Base-by-base conservation (phyloP, 331 rosid species). In the Rhamnella rubrinervis region DNA sequence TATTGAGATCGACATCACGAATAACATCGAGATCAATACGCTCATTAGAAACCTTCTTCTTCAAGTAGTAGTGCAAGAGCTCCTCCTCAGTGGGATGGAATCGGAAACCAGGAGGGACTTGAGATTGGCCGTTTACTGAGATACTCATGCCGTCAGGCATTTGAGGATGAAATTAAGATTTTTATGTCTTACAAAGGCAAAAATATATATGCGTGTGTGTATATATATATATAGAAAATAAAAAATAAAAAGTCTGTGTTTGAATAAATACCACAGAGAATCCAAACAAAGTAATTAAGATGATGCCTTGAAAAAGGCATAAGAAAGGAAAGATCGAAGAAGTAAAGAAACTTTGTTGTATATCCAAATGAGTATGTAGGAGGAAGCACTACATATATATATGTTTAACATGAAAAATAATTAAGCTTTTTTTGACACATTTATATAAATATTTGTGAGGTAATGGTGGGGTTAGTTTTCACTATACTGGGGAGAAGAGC, bases 71-170 rank as follows among this genome's bases (percentile, higher is more conserved):
- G 59, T 86, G 96, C 41, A 91, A 72, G 20, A 91, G 96, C 69
- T 91, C 97, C 57, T 91, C 97, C 62, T 91, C 97, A 0, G 97
- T 91, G 20, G 97, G 97, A 46, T 91, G 97, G 70, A 91, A 91
- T 26, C 97, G 63, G 70, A 91, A 91, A 15, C 97, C 97, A 7
- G 96, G 96, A 72, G 97, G 97, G 26, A 91, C 97, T 73, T 91
- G 91, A 65, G 97, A 91, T 65, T 91, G 96, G 52, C 96, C 97
- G 76, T 91, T 91, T 55, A 91, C 97, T 0, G 96, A 91, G 70
- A 91, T 91, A 19, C 93, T 91, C 91, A 91, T 85, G 82, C 66
- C 86, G 67, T 86, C 89, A 52, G 84, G 87, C 92, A 88, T 88
- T 77, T 65, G 53, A 55, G 15, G 25, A 46, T n/a, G 7, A 5